Base-by-base conservation (phyloP, 257 asterid genomes). In the Cinchona pubescens region DNA sequence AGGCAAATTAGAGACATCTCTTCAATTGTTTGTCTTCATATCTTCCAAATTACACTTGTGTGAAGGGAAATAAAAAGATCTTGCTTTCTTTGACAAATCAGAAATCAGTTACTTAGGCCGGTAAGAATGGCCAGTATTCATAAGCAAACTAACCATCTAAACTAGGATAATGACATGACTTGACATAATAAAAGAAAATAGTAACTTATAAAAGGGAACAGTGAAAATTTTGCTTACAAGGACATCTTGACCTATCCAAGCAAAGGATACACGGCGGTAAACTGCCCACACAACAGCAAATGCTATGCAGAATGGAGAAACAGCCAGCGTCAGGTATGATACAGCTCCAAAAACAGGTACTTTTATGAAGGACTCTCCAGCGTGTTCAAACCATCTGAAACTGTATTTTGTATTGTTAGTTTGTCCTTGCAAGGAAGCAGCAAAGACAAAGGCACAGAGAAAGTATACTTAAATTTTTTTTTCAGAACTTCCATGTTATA, bases 241-340 rank as follows among this genome's bases (percentile, higher is more conserved):
- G 81, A 95, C 91, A 84, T 95, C 97, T 85, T 95, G 99, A 85
- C 98, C 99, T 71, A 95, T 89, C 99, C 99, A 95, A 71, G 99
- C 98, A 46, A 88, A 91, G 78, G 92, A 83, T 77, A 81, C 79
- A n/a, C 80, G 87, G 56, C 96, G 97, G 60, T 74, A 87, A 63
- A 95, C 92, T 69, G 96, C 98, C 99, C 99, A 92, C 58, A 86
- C 77, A 82, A 91, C 96, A 58, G 98, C 98, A 83, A 92, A 91
- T 40, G 85, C 85, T 74, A 90, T 80, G 91, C 99, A 95, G 88
- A 90, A 91, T 43, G 99, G 98, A 67, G 96, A 88, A 69, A 92
- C 91, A 46, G 89, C 96, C 51, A 95, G 87, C 21, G 98, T 88
- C 86, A 95, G 80, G 80, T 90, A 85, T 42, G 98, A 90, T 29